Conservation (phyloP, 805 yeast genomes). For the Lachancea thermotolerans region DNA sequence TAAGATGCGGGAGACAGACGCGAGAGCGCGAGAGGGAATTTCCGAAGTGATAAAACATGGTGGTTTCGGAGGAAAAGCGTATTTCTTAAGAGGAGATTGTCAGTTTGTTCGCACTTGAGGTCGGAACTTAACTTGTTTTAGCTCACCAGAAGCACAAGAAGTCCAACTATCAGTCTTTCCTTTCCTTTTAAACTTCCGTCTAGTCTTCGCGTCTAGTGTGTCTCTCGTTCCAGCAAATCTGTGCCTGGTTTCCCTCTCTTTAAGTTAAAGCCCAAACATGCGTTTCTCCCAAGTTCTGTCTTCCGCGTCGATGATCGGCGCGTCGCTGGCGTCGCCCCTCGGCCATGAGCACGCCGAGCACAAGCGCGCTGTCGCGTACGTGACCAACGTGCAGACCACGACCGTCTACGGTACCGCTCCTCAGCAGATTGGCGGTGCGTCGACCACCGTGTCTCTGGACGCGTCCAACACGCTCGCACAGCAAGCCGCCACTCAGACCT, state of each 20-base stretch:
- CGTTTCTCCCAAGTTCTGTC: constrained; percentile 43
- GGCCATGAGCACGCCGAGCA: constrained; percentile 54
- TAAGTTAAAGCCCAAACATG: constrained; percentile 27
- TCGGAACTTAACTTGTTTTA: neutral
- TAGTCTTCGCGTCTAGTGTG: constrained; percentile 17
- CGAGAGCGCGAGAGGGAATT: neutral
- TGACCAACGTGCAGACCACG: constrained; percentile 42
- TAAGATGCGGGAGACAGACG: neutral
- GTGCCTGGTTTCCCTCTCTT: constrained; percentile 9
- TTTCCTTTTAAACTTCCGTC: constrained; percentile 4
- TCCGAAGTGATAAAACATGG: neutral
- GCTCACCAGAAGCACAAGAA: neutral
- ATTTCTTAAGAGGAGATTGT: neutral
- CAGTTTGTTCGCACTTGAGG: neutral
- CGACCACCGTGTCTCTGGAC: constrained; percentile 26
- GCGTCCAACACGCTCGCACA: constrained; percentile 18
- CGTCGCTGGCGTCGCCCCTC: constrained; percentile 53
- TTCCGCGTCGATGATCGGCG: constrained; percentile 43
- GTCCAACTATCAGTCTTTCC: constrained; percentile 14
- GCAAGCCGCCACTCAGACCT: constrained; percentile 10
- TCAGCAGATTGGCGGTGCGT: constrained; percentile 15
- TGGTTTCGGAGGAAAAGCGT: neutral
- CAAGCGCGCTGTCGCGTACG: constrained; percentile 49
- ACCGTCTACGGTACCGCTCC: constrained; percentile 31
- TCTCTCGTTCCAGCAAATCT: constrained; percentile 2